Evolutionary conservation across 768 basidiomycete genomes (phyloP), one percentile per base, ranked within the genome.

Genomic region (Phylloporus rhodoxanthus): DNA sequence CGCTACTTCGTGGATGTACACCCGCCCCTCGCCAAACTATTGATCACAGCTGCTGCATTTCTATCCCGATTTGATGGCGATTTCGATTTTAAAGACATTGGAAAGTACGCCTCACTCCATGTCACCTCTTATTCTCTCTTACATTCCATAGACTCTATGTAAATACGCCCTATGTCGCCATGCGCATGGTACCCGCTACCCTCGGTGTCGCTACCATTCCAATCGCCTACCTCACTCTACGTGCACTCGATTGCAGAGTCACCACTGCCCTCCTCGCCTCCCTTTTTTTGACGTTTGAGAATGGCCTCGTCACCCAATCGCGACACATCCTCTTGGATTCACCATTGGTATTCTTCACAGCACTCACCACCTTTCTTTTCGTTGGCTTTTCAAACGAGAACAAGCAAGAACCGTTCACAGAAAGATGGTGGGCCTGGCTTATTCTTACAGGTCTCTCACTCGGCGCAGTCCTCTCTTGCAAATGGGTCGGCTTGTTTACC

Each of bases 401-500:
- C 72, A 85, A 81, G 64, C 76, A 84, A 46, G 75, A 81, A 43
- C 84, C 91, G 0, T 99, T 98, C 70, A 85, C 87, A 2, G 72
- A 80, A 9, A 69, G 74, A 2, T 98, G 96, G 96, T 99, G 96
- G 96, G 73, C 76, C 0, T 95, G 91, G 87, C 84, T 98, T 28
- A 69, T 78, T 11, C 75, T 97, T 34, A 87, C 90, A 2, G 96
- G 96, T 26, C 73, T 95, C 13, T 81, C 86, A 0, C 83, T 99
- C 21, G 96, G 96, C 32, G 93, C 94, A 5, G 92, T 95, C 43
- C 80, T 87, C 28, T 88, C 85, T 60, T 91, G 91, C 74, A 99
- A 98, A 68, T 98, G 95, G 96, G 95, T 98, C 36, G 96, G 96
- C 9, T 74, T 99, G 19, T 97, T 99, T 72, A 98, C 94, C 13